Conservation (phyloP, 352 stramenopile species). For the Phytopythium montanum region DNA sequence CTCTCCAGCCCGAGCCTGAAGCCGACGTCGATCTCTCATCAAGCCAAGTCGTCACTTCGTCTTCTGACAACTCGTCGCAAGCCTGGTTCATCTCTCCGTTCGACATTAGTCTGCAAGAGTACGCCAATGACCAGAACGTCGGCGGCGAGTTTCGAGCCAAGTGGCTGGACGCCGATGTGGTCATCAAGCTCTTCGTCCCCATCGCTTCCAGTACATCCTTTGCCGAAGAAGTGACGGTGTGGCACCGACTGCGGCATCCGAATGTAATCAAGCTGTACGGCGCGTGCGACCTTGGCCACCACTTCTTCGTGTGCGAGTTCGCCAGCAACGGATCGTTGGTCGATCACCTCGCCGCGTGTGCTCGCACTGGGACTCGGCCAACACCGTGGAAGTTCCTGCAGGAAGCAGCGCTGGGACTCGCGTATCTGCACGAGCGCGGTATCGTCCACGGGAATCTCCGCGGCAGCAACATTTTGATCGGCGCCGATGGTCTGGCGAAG, state of each 20-base stretch:
- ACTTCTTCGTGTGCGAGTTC: conserved; percentile 22
- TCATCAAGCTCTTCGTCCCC: conserved; percentile 11
- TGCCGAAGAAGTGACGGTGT: conserved; percentile 4
- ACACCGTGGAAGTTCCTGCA: conserved; percentile 20
- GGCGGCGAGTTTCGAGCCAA: conserved; percentile 9
- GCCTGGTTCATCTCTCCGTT: conserved; percentile 7
- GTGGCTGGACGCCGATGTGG: conserved; percentile 15
- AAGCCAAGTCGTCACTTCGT: neutral
- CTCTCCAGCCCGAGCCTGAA: neutral
- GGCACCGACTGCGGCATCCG: conserved; percentile 3
- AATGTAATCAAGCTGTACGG: conserved; percentile 4
- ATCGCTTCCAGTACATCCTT: conserved; percentile 7
- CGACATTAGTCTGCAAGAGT: conserved; percentile 1
- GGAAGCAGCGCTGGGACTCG: conserved; percentile 19
- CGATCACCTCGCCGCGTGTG: conserved; percentile 8
- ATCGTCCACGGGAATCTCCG: conserved; percentile 24
- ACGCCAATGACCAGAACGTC: neutral
- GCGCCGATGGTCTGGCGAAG: conserved; percentile 14
- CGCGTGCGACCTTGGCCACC: conserved; percentile 2
- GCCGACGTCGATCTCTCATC: neutral
- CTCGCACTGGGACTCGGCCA: too few relatives aligned
- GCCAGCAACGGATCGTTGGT: conserved; percentile 20
- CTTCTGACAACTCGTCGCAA: neutral
- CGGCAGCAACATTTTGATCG: conserved; percentile 28
- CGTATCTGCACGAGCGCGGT: conserved; percentile 23